A percentile compares a stretch with the other conserved stretches of the same genome.
Conservation (phyloP, 148 eudicot genomes). For the Polygonum aviculare region DNA sequence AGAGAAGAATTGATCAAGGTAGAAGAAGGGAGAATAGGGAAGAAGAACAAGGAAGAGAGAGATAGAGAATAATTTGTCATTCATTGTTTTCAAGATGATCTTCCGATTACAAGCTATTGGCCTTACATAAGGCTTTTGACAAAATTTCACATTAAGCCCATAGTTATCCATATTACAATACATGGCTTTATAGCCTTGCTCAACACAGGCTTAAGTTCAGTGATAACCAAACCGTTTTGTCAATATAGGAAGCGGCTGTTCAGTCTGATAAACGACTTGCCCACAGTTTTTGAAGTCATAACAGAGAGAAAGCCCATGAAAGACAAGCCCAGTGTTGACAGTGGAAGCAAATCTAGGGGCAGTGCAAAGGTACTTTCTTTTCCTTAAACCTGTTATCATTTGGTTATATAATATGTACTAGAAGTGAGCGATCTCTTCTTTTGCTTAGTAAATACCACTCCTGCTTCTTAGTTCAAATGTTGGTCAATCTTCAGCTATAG, state of each 20-base stretch:
- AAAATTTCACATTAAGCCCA: too few relatives aligned
- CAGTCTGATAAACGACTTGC: slow-evolving; percentile 77
- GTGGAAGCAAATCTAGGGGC: slow-evolving; percentile 77
- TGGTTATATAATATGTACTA: not conserved
- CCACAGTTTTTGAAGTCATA: slow-evolving; percentile 76
- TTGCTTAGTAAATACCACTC: not conserved
- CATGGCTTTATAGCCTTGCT: not conserved
- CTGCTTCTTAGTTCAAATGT: not conserved
- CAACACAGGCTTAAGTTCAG: not conserved
- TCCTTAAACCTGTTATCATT: not conserved
- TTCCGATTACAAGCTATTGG: too few relatives aligned
- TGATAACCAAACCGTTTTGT: not conserved
- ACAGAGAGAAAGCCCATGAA: slow-evolving; percentile 65
- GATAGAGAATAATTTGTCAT: too few relatives aligned
- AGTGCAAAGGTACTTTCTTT: slow-evolving; percentile 46
- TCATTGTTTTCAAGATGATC: too few relatives aligned
- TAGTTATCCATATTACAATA: too few relatives aligned
- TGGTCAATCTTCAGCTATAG: not conserved
- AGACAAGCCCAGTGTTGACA: slow-evolving; percentile 81
- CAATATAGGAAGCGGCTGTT: slow-evolving; percentile 71
- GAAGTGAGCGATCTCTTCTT: not conserved
- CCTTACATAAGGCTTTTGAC: too few relatives aligned
- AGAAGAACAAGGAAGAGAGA: too few relatives aligned
- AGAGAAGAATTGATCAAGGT: too few relatives aligned
- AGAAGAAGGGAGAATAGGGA: too few relatives aligned